A percentile compares a stretch with the other conserved stretches of the same genome.
These are phyloP conservation scores for Boeremia lycopersici DNA, from an alignment of 2,329 filamentous ascomycete genomes.

Conservation along the genomic window DNA sequence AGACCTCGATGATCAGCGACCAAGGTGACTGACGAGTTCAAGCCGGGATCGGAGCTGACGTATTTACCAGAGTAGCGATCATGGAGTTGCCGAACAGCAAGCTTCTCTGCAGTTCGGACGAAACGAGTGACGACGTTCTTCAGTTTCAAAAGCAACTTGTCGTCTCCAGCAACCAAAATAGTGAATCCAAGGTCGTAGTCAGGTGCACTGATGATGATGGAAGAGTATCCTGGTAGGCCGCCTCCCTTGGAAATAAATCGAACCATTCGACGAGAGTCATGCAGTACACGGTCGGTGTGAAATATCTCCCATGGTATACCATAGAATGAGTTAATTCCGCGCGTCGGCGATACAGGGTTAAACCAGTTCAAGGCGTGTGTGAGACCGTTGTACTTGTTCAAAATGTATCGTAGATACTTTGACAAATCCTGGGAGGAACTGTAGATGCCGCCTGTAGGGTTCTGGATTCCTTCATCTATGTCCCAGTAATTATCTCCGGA, in stretches of 20 bases:
- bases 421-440: slow-evolving; percentile 49
- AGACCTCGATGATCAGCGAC: slow-evolving; percentile 37
- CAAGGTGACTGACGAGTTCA: slow-evolving; percentile 39
- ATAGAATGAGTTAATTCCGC: slow-evolving; percentile 49
- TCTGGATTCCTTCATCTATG: slow-evolving; percentile 50
- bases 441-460: slow-evolving; percentile 54
- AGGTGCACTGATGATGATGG: slow-evolving; percentile 49
- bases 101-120: slow-evolving; percentile 43
- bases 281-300: slow-evolving; percentile 48
- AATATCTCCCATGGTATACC: slow-evolving; percentile 58
- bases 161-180: slow-evolving; percentile 45
- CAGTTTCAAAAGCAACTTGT: slow-evolving; percentile 29
- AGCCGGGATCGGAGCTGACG: slow-evolving; percentile 14
- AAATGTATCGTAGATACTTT: slow-evolving; percentile 51
- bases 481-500: slow-evolving; percentile 48
- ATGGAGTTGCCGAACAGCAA: slow-evolving; percentile 34
- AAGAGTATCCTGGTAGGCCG: slow-evolving; percentile 51
- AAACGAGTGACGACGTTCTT: slow-evolving; percentile 38
- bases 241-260: slow-evolving; percentile 55
- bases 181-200: slow-evolving; percentile 54
- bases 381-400: slow-evolving; percentile 51
- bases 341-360: slow-evolving; percentile 47
- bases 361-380: slow-evolving; percentile 53
- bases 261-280: slow-evolving; percentile 45
- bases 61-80: slow-evolving; percentile 40